These are phyloP conservation scores for Jatropha curcas DNA, from an alignment of 345 rosid genomes.

Conservation along the genomic window DNA sequence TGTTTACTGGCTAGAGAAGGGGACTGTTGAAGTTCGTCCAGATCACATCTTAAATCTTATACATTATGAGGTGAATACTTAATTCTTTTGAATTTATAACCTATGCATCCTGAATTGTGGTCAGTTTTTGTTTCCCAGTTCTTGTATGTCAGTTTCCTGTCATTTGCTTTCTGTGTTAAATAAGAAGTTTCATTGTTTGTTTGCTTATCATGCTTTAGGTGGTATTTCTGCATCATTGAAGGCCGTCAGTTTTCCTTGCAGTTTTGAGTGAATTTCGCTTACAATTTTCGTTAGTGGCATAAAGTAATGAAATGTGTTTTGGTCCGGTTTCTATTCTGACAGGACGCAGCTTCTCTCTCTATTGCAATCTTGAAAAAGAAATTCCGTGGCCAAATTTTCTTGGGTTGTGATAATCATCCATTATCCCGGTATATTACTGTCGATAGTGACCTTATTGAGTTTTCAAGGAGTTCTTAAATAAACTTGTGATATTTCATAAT, in stretches of 20 bases:
- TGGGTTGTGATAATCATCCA: conserved; percentile 98
- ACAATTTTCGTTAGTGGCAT: not conserved
- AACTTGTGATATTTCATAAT: no score
- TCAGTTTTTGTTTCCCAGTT: not conserved
- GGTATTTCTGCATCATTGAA: not conserved
- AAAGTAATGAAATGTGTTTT: conserved; percentile 9
- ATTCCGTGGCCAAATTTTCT: conserved; percentile 57
- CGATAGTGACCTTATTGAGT: not conserved
- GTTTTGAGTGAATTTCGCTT: not conserved
- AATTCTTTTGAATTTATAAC: not conserved
- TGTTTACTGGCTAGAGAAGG: conserved; percentile 78
- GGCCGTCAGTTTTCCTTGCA: not conserved
- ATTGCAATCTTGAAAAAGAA: conserved; percentile 82
- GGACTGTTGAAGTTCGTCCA: conserved; percentile 66
- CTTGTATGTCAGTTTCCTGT: not conserved
- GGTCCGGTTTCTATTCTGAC: conserved; percentile 20
- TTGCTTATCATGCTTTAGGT: not conserved
- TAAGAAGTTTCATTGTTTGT: not conserved
- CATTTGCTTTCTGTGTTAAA: not conserved
- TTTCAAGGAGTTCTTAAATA: not conserved
- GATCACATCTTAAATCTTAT: conserved; percentile 93
- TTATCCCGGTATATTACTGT: conserved; percentile 61
- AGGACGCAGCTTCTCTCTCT: conserved; percentile 96
- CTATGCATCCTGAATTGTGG: not conserved
- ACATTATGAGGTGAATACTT: conserved; percentile 77